These are phyloP conservation scores for Amphirosellinia nigrospora DNA, from an alignment of 495 filamentous ascomycete species.

Conservation along the genomic window DNA sequence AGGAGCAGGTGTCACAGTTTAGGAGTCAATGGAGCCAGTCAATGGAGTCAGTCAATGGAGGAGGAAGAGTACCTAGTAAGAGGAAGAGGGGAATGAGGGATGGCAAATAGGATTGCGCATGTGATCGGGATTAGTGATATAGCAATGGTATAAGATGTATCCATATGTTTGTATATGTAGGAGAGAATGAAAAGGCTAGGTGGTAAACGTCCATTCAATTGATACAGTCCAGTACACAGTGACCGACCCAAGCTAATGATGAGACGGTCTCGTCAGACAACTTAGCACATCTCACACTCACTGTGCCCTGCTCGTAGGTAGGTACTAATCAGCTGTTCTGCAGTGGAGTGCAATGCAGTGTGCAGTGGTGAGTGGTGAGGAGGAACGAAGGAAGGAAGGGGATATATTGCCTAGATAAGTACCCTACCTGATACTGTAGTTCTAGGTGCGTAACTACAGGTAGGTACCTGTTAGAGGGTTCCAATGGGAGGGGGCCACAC, in stretches of 20 bases:
- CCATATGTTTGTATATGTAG: no score
- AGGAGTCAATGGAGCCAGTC: not conserved
- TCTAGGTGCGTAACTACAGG: not conserved
- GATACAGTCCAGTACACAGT: no score
- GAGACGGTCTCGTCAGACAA: slow-evolving; percentile 8
- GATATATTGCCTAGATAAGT: not conserved
- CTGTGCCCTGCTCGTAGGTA: not conserved
- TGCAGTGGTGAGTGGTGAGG: not conserved
- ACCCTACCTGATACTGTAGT: no score
- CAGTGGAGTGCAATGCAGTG: no score
- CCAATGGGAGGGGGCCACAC: no score
- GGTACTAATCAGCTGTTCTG: no score
- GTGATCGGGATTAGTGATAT: not conserved
- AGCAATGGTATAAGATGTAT: not conserved
- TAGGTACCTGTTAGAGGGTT: no score
- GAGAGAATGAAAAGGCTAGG: no score
- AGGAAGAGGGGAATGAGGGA: not conserved
- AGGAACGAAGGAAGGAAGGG: not conserved
- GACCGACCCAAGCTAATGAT: no score
- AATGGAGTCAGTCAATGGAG: not conserved
- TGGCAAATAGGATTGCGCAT: not conserved
- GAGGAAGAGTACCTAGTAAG: no score
- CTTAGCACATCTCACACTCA: not conserved
- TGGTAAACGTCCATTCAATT: not conserved
- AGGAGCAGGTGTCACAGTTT: slow-evolving; percentile 10